Base-by-base conservation (phyloP, 2,329 filamentous ascomycete genomes). In the Penicillium concentricum region DNA sequence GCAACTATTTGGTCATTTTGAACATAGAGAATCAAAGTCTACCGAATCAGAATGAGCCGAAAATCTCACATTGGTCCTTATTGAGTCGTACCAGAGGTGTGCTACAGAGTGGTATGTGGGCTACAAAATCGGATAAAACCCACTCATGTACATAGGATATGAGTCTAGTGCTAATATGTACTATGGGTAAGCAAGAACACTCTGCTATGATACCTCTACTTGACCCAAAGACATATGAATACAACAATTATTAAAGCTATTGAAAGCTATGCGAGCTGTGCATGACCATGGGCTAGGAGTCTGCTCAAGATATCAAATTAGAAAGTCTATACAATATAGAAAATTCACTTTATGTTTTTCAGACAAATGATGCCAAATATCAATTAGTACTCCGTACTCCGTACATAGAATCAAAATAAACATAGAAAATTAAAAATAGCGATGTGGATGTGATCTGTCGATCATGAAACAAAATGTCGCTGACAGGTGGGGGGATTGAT, bases 401-500 rank as follows among this genome's bases (percentile, higher is more conserved):
- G n/a, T n/a, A n/a, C n/a, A n/a, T n/a, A n/a, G n/a, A n/a, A n/a
- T n/a, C n/a, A 16, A 35, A 35, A 35, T 24, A 8, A 8, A 20
- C 1, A 3, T 30, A 8, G 18, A 43, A 18, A 34, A 18, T 18
- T 32, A 15, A 51, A 51, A 51, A 51, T 43, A 42, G 37, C 30
- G 18, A 50, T 7, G 37, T 24, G 20, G 28, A 51, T 43, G 46
- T 55, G 52, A 55, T 26, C 16, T 43, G 50, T 52, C 50, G 50
- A 49, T 49, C 51, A 37, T 50, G 51, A 50, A 50, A 54, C 37
- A 37, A 37, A 55, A 26, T 22, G 32, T 43, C 28, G 28, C 56
- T 60, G 62, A 60, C 51, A 58, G 60, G 60, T 62, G 56, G 28
- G 24, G 60, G 38, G 47, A 60, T 62, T 57, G 61, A 55, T 62